Percentiles rank a stretch among this genome's conserved stretches.
Evolutionary conservation across 805 yeast species (phyloP).

Genomic region (Candida mattraensis): DNA sequence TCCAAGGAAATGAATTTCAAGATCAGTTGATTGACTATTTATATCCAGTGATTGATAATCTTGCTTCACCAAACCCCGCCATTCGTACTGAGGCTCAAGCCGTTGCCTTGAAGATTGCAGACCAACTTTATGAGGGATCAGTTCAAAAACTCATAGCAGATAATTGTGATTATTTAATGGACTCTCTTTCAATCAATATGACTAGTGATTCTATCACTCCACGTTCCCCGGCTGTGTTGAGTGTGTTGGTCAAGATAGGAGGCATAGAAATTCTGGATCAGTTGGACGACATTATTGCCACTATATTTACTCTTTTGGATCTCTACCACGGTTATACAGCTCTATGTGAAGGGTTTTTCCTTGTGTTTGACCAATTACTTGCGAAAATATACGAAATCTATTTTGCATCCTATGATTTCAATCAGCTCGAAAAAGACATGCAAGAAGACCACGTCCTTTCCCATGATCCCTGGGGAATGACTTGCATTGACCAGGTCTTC

Average conservation of each 20-base stretch:
- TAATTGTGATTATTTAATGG: constrained; percentile 80
- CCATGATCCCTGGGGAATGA: constrained; percentile 63
- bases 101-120: constrained; percentile 52
- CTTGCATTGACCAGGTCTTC: constrained; percentile 42
- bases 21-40: constrained; percentile 67
- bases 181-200: constrained; percentile 68
- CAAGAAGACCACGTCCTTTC: constrained; percentile 27
- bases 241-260: constrained; percentile 67
- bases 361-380: constrained; percentile 63
- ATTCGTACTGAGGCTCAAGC: constrained; percentile 52
- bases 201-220: constrained; percentile 75
- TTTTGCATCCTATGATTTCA: constrained; percentile 31
- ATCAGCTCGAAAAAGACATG: constrained; percentile 14
- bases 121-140: constrained; percentile 53
- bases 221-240: constrained; percentile 64
- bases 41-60: constrained; percentile 68
- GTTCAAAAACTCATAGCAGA: constrained; percentile 54
- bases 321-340: constrained; percentile 78
- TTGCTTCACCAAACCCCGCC: constrained; percentile 55
- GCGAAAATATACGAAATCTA: constrained; percentile 44
- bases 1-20: constrained; percentile 41
- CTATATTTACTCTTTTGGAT: constrained; percentile 77
- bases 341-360: constrained; percentile 71
- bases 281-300: constrained; percentile 65
- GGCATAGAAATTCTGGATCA: constrained; percentile 66